Percentiles rank a stretch among this genome's conserved stretches.
Evolutionary conservation across 176 grass and related monocot species (phyloP).

Genomic region (Triticum timopheevii): DNA sequence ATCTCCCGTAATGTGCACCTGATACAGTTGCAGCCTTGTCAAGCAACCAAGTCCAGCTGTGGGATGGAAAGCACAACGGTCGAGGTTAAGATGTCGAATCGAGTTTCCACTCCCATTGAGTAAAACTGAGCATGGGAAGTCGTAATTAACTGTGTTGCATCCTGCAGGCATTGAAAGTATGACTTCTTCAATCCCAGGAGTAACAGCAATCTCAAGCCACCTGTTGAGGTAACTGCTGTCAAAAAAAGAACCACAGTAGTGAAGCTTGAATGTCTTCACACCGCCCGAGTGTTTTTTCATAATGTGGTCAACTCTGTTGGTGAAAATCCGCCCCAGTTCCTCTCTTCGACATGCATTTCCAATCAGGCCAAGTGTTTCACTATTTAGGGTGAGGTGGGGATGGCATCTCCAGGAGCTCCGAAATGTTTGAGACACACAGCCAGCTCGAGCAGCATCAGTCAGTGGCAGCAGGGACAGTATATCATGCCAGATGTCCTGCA

Average conservation of each 20-base stretch:
- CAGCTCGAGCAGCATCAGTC: background rate
- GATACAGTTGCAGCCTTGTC: background rate
- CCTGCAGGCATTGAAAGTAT: background rate
- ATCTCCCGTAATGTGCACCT: background rate
- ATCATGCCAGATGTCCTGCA: conserved; percentile 3
- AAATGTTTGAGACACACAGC: conserved; percentile 5
- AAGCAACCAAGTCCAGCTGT: background rate
- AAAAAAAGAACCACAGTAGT: background rate
- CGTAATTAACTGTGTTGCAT: background rate
- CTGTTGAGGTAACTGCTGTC: background rate
- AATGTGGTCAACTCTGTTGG: background rate
- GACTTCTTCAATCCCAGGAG: background rate
- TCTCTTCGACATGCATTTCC: background rate
- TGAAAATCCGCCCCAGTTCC: background rate
- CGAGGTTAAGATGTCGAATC: background rate
- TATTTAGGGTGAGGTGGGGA: background rate
- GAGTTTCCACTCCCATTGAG: background rate
- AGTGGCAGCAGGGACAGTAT: conserved; percentile 1
- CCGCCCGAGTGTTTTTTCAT: background rate
- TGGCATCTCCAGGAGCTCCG: background rate
- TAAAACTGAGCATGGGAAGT: background rate
- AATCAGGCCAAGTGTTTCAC: background rate
- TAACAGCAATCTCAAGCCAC: background rate
- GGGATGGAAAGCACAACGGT: background rate
- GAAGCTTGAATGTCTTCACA: background rate